phyloP scores from a whole-genome alignment of 225 moss, liverwort and hornwort species.

The Thuidium tamariscinum region DNA sequence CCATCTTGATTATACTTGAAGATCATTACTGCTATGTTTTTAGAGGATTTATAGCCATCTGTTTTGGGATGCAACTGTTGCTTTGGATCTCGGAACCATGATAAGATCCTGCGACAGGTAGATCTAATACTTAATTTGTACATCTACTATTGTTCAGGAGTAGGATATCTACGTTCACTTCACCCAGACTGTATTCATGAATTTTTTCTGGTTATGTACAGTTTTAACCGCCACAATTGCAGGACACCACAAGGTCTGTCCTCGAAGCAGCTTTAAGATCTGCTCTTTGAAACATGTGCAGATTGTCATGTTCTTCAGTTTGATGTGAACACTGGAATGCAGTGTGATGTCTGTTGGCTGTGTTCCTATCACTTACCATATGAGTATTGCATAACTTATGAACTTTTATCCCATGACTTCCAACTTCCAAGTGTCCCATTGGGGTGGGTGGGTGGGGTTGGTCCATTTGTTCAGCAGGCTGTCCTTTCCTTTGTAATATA shows the following conservation, averaged over 20 bases:
- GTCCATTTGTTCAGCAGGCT: too few relatives aligned
- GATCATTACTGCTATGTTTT: not conserved
- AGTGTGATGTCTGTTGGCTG: not conserved
- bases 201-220: constrained; percentile 42
- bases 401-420: not conserved
- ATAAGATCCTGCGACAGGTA: not conserved
- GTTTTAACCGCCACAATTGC: constrained; percentile 15
- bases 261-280: constrained; percentile 5
- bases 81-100: not conserved
- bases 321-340: not conserved
- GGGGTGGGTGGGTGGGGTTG: too few relatives aligned
- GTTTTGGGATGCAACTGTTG: constrained; percentile 18
- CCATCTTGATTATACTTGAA: constrained; percentile 1
- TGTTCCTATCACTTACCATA: not conserved
- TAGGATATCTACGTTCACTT: constrained; percentile 6
- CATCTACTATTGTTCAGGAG: not conserved
- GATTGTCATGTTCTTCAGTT: not conserved
- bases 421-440: not conserved
- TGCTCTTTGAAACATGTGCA: not conserved
- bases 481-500: too few relatives aligned
- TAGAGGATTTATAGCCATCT: constrained; percentile 8
- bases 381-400: not conserved
- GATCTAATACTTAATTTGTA: not conserved
- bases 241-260: constrained; percentile 27
- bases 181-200: constrained; percentile 5